phyloP scores from a whole-genome alignment of 2,329 filamentous ascomycete genomes.

The Ceratocystis huliohia region DNA sequence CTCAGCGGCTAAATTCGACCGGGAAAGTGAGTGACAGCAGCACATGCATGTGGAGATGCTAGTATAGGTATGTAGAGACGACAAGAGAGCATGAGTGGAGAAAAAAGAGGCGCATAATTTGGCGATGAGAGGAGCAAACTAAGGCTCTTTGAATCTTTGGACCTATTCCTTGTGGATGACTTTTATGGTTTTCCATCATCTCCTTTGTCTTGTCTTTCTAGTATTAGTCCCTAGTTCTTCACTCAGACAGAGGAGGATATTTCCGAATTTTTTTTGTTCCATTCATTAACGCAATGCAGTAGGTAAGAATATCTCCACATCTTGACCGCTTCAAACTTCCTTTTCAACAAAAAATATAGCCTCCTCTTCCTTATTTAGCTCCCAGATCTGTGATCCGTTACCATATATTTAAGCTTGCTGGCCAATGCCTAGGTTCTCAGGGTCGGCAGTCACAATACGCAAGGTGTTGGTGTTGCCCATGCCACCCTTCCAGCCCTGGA shows the following conservation, averaged over 20 bases:
- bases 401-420: slow-evolving; percentile 24
- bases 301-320: slow-evolving; percentile 3
- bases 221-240: no score
- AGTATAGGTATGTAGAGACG: no score
- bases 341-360: not conserved
- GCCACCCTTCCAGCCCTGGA: slow-evolving; percentile 83
- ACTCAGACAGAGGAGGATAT: not conserved
- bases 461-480: slow-evolving; percentile 85
- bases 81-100: no score
- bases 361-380: not conserved
- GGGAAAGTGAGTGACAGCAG: not conserved
- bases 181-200: no score
- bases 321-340: not conserved
- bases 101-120: no score
- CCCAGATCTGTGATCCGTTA: no score
- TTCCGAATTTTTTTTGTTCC: slow-evolving; percentile 10
- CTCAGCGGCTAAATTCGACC: not conserved
- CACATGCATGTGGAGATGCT: not conserved
- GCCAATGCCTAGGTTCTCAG: slow-evolving; percentile 45
- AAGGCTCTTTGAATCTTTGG: no score
- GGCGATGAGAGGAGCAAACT: no score
- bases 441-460: slow-evolving; percentile 49
- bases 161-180: no score
- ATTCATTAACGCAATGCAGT: slow-evolving; percentile 11
- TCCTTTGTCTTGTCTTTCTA: no score